Conservation (phyloP, 352 stramenopile genomes). For the Pythium sukuiense region DNA sequence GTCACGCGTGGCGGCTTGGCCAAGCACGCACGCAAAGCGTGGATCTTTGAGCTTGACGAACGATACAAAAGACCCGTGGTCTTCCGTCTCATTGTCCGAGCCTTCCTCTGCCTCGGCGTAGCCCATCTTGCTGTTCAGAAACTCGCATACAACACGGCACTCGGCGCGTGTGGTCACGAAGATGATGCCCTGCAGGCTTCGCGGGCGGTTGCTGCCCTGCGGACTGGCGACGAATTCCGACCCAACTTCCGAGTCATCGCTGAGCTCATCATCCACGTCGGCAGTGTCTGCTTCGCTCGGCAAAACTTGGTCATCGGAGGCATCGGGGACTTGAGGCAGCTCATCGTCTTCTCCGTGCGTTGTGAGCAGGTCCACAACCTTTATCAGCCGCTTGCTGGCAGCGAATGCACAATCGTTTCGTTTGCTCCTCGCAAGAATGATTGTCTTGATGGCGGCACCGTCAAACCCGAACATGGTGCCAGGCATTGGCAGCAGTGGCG, state of each 20-base stretch:
- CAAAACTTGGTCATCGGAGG: slow-evolving; percentile 13
- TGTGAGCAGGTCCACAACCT: slow-evolving; percentile 56
- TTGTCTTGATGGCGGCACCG: slow-evolving; percentile 47
- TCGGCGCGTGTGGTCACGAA: slow-evolving; percentile 85
- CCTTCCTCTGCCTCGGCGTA: slow-evolving; percentile 13
- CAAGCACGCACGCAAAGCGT: slow-evolving; percentile 66
- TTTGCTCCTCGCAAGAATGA: slow-evolving; percentile 37
- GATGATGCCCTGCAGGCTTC: slow-evolving; percentile 70
- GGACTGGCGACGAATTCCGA: background rate
- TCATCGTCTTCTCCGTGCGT: slow-evolving; percentile 7
- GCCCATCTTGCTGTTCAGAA: slow-evolving; percentile 66
- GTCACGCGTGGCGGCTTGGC: slow-evolving; percentile 49
- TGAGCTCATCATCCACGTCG: slow-evolving; percentile 4
- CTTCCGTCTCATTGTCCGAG: slow-evolving; percentile 25
- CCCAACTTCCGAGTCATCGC: slow-evolving; percentile 27
- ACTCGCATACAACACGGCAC: slow-evolving; percentile 78
- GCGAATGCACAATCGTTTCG: slow-evolving; percentile 44
- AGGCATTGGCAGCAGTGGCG: slow-evolving; percentile 50
- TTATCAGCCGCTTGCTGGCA: slow-evolving; percentile 51
- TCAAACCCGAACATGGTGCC: slow-evolving; percentile 64
- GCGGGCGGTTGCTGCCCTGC: background rate
- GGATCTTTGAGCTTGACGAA: slow-evolving; percentile 4
- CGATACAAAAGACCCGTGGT: background rate
- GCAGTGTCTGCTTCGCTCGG: background rate
- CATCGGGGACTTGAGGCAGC: background rate